phyloP scores from a whole-genome alignment of 139 green algal genomes.

The Diplosphaera chodatii region DNA sequence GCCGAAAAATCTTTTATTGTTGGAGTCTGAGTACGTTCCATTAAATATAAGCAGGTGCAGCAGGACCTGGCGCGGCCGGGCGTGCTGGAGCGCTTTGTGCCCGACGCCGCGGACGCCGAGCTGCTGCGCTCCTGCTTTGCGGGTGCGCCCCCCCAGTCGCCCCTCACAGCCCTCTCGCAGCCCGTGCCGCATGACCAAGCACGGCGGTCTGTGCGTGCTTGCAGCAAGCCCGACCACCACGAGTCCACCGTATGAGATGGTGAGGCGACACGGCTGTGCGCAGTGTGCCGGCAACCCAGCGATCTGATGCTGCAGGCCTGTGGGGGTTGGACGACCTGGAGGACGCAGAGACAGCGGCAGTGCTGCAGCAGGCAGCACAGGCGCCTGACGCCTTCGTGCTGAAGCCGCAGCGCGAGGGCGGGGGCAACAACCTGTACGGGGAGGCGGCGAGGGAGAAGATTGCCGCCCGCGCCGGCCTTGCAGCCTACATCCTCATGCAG shows the following conservation, averaged over 20 bases:
- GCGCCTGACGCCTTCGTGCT: slow-evolving; percentile 83
- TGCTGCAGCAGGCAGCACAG: slow-evolving; percentile 55
- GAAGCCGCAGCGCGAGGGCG: slow-evolving; percentile 92
- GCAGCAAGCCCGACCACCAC: too few relatives aligned
- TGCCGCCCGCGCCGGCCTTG: slow-evolving; percentile 36
- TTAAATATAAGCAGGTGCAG: slow-evolving; percentile 64
- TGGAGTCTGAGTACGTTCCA: too few relatives aligned
- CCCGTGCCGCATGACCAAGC: too few relatives aligned
- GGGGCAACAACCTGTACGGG: slow-evolving; percentile 97
- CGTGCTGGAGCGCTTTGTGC: slow-evolving; percentile 60
- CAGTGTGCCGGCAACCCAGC: too few relatives aligned
- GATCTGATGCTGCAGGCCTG: slow-evolving; percentile 39
- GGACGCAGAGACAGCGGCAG: slow-evolving; percentile 29
- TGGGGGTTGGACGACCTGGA: slow-evolving; percentile 80
- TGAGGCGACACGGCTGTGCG: too few relatives aligned
- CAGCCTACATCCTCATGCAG: slow-evolving; percentile 96
- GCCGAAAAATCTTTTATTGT: too few relatives aligned
- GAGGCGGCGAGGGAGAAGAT: slow-evolving; percentile 39
- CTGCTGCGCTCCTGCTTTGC: slow-evolving; percentile 79
- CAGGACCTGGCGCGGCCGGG: slow-evolving; percentile 59
- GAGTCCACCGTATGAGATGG: too few relatives aligned
- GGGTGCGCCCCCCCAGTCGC: slow-evolving; percentile 20
- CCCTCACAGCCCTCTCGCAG: too few relatives aligned
- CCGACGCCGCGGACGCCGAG: slow-evolving; percentile 15
- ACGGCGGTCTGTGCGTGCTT: too few relatives aligned